Conservation (phyloP, 2,329 filamentous ascomycete genomes). For the Apiospora marii region DNA sequence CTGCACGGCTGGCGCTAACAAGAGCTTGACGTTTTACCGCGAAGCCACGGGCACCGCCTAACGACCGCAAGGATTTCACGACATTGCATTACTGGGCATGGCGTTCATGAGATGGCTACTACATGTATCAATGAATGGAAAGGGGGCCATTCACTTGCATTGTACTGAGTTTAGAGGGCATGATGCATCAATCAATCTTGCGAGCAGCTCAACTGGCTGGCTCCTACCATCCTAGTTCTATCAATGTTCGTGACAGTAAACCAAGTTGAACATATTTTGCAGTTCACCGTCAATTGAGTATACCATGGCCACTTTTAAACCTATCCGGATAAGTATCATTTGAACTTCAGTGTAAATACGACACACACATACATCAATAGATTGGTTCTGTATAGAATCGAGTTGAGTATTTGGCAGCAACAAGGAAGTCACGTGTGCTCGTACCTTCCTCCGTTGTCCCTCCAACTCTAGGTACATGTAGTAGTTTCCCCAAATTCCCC, state of each 20-base stretch:
- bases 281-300: background rate
- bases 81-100: conserved; percentile 7
- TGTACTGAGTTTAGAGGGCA: conserved; percentile 3
- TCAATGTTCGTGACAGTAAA: background rate
- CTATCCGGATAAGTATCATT: background rate
- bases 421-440: conserved; percentile 26
- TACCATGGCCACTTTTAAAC: background rate
- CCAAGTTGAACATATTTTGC: background rate
- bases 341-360: background rate
- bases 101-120: conserved; percentile 23
- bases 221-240: background rate
- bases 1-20: conserved; percentile 78
- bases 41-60: conserved; percentile 73
- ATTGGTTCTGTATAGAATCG: background rate
- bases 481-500: background rate
- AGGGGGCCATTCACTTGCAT: background rate
- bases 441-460: conserved; percentile 28
- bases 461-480: conserved; percentile 25
- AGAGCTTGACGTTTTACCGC: conserved; percentile 81
- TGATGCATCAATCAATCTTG: background rate
- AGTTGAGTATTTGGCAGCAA: background rate
- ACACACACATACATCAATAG: background rate
- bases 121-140: background rate
- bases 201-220: conserved; percentile 1
- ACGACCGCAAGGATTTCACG: conserved; percentile 9